Conservation (phyloP, 2,329 filamentous ascomycete species). For the Cadophora luteo-olivacea region DNA sequence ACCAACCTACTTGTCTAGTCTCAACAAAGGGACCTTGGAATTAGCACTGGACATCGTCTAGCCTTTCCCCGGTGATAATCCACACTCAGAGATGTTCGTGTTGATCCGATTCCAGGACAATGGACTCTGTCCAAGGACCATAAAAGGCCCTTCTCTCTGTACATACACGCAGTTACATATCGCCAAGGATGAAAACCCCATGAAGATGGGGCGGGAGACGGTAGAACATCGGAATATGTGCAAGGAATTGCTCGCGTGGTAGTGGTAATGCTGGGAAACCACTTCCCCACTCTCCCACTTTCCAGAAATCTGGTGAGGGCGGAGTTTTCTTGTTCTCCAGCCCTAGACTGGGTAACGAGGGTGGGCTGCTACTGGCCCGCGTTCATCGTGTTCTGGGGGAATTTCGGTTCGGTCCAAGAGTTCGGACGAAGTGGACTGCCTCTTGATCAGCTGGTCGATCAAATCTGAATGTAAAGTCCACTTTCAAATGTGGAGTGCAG, state of each 20-base stretch:
- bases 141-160: conserved; percentile 13
- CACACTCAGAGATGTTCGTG: neutral
- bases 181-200: neutral
- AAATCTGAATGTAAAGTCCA: neutral
- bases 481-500: too few relatives aligned
- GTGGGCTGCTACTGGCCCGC: neutral
- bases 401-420: neutral
- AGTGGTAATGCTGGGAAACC: neutral
- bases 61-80: neutral
- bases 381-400: neutral
- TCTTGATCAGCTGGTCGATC: neutral
- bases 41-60: neutral
- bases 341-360: neutral
- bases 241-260: neutral
- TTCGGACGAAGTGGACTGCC: neutral
- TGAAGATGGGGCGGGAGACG: neutral
- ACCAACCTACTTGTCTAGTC: neutral
- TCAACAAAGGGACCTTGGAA: neutral
- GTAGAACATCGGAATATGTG: conserved; percentile 5
- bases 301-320: conserved; percentile 2
- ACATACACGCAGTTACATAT: neutral
- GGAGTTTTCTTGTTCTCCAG: conserved; percentile 1
- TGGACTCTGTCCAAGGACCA: neutral
- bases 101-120: neutral
- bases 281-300: neutral